Conservation (phyloP, 805 yeast genomes). For the Metschnikowia amazonensis region DNA sequence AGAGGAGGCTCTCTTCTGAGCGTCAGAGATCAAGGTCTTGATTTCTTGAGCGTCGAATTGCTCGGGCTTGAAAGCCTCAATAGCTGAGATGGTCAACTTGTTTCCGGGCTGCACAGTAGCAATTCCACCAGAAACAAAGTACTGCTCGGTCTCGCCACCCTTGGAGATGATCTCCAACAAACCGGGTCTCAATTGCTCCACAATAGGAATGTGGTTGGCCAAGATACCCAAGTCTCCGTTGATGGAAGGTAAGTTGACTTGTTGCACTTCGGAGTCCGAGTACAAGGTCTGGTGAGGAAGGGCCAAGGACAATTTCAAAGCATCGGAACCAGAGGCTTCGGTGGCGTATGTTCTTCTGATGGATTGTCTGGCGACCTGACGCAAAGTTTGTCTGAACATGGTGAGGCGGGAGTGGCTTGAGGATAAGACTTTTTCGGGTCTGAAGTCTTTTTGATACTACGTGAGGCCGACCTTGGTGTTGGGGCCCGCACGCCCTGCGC, state of each 20-base stretch:
- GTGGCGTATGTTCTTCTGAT: slow-evolving; percentile 89
- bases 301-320: slow-evolving; percentile 82
- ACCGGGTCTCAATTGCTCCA: slow-evolving; percentile 96
- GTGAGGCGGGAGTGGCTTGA: slow-evolving; percentile 11
- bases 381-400: slow-evolving; percentile 63
- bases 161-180: slow-evolving; percentile 85
- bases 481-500: slow-evolving; percentile 19
- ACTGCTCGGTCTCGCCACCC: slow-evolving; percentile 67
- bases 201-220: slow-evolving; percentile 96
- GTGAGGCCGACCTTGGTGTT: slow-evolving; percentile 14
- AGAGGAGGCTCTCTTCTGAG: slow-evolving; percentile 84
- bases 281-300: slow-evolving; percentile 79
- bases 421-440: slow-evolving; percentile 3
- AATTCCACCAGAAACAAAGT: slow-evolving; percentile 92
- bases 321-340: slow-evolving; percentile 58
- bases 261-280: slow-evolving; percentile 51
- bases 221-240: slow-evolving; percentile 96
- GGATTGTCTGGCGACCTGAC: slow-evolving; percentile 57
- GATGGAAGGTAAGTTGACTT: slow-evolving; percentile 93
- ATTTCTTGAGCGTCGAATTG: slow-evolving; percentile 78
- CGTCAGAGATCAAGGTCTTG: slow-evolving; percentile 81
- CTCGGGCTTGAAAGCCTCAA: slow-evolving; percentile 91
- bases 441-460: slow-evolving; percentile 5
- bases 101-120: slow-evolving; percentile 96
- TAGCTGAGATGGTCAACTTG: slow-evolving; percentile 82